These are phyloP conservation scores for Wolfiporia cocos DNA, from an alignment of 1,284 basidiomycete species.

Conservation along the genomic window DNA sequence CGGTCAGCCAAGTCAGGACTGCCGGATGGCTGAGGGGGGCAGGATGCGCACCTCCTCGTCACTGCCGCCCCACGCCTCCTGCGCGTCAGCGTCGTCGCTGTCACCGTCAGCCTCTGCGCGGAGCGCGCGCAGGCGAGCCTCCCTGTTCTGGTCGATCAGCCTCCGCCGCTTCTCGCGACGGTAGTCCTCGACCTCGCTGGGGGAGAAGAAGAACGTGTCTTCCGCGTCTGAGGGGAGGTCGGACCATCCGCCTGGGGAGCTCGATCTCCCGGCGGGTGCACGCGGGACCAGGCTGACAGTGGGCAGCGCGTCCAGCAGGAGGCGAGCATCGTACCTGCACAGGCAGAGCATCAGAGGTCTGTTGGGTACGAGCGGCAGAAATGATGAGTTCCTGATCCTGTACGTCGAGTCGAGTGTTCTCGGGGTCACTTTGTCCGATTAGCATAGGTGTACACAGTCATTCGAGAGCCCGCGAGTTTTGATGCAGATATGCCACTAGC, in stretches of 20 bases:
- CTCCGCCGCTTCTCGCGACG: slow-evolving; percentile 58
- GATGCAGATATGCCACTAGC: too few relatives aligned
- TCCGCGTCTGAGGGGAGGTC: slow-evolving; percentile 79
- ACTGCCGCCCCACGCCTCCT: slow-evolving; percentile 59
- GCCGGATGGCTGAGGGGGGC: not conserved
- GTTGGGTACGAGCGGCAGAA: too few relatives aligned
- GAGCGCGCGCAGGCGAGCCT: slow-evolving; percentile 59
- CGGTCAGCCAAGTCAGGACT: not conserved
- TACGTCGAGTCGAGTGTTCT: too few relatives aligned
- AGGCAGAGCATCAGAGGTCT: too few relatives aligned
- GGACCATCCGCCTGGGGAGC: slow-evolving; percentile 66
- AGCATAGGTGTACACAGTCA: too few relatives aligned
- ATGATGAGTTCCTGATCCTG: not conserved
- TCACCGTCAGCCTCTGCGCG: slow-evolving; percentile 34
- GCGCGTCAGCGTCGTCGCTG: slow-evolving; percentile 15
- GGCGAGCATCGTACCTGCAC: slow-evolving; percentile 72
- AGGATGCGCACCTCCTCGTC: slow-evolving; percentile 61
- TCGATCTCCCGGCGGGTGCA: slow-evolving; percentile 10
- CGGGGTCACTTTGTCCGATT: too few relatives aligned
- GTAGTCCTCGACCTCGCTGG: slow-evolving; percentile 61
- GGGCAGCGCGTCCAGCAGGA: slow-evolving; percentile 54
- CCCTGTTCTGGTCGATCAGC: slow-evolving; percentile 52
- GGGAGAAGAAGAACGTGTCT: slow-evolving; percentile 73
- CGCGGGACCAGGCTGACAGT: slow-evolving; percentile 9
- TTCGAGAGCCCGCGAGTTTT: too few relatives aligned